Evolutionary conservation across 2,329 filamentous ascomycete genomes (phyloP).

Genomic region (Purpureocillium takamizusanense): DNA sequence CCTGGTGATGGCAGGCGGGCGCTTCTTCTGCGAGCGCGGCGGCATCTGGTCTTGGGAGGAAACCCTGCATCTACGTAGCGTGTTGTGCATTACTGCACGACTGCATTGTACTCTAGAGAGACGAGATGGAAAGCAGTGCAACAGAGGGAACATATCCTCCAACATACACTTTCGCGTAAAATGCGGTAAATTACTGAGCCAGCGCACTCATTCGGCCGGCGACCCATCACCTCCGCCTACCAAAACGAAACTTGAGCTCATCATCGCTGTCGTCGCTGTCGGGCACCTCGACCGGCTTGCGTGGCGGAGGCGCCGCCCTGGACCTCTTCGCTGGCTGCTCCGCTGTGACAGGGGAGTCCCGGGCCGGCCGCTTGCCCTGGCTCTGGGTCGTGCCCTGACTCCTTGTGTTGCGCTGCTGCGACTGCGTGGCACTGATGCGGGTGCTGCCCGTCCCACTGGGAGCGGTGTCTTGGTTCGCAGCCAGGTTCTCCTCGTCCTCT

Average conservation of each 20-base stretch:
- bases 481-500: conserved; percentile 9
- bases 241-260: conserved; percentile 47
- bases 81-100: no score
- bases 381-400: conserved; percentile 18
- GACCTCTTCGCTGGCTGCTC: conserved; percentile 21
- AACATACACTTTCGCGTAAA: no score
- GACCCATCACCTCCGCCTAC: conserved; percentile 34
- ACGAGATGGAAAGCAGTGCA: no score
- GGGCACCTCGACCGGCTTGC: conserved; percentile 19
- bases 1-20: no score
- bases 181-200: no score
- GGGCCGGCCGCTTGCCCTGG: conserved; percentile 24
- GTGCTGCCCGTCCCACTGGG: conserved; percentile 14
- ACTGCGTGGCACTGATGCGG: conserved; percentile 14
- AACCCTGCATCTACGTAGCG: no score
- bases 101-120: no score
- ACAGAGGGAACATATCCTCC: no score
- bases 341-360: conserved; percentile 15
- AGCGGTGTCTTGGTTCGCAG: conserved; percentile 1
- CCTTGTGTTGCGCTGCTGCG: conserved; percentile 18
- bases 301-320: conserved; percentile 18
- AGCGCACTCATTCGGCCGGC: background rate
- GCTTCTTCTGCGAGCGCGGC: no score
- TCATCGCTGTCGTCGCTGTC: conserved; percentile 45
- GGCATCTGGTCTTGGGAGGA: no score